A percentile compares a stretch with the other conserved stretches of the same genome.
phyloP scores from a whole-genome alignment of 176 grass and related monocot species.

The Eragrostis curvula region DNA sequence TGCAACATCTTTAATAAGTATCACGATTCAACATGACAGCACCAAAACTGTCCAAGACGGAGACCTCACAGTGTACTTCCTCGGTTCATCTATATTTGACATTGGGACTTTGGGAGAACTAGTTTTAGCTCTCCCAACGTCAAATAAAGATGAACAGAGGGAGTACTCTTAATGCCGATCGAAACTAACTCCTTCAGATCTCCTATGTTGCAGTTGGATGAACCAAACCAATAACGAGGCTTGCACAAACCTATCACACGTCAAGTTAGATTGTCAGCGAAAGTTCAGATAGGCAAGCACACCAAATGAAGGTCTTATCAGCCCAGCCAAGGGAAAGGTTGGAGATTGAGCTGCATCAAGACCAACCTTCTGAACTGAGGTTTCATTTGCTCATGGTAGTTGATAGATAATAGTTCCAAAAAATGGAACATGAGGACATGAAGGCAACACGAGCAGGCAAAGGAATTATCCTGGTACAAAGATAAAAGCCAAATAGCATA shows the following conservation, averaged over 20 bases:
- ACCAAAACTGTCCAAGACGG: constrained; percentile 17
- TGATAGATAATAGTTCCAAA: constrained; percentile 96
- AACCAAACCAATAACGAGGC: constrained; percentile 6
- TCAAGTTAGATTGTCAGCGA: neutral
- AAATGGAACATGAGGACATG: constrained; percentile 94
- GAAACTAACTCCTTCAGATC: constrained; percentile 9
- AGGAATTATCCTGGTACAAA: constrained; percentile 72
- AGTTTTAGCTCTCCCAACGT: too few relatives aligned
- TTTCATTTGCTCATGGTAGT: constrained; percentile 85
- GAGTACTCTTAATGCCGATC: too few relatives aligned
- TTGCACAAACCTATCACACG: constrained; percentile 4
- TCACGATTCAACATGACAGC: neutral
- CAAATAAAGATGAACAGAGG: too few relatives aligned
- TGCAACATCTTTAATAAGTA: neutral
- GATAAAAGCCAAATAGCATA: constrained; percentile 4
- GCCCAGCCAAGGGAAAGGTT: neutral
- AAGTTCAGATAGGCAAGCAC: neutral
- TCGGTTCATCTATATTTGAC: too few relatives aligned
- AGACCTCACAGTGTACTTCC: neutral
- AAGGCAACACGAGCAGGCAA: constrained; percentile 89
- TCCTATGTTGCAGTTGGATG: neutral
- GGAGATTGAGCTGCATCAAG: constrained; percentile 29
- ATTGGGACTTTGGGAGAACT: too few relatives aligned
- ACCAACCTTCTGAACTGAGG: constrained; percentile 47
- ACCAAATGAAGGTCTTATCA: constrained; percentile 9